Evolutionary conservation across 148 eudicot genomes (phyloP).

Genomic region (Arctostaphylos glauca): DNA sequence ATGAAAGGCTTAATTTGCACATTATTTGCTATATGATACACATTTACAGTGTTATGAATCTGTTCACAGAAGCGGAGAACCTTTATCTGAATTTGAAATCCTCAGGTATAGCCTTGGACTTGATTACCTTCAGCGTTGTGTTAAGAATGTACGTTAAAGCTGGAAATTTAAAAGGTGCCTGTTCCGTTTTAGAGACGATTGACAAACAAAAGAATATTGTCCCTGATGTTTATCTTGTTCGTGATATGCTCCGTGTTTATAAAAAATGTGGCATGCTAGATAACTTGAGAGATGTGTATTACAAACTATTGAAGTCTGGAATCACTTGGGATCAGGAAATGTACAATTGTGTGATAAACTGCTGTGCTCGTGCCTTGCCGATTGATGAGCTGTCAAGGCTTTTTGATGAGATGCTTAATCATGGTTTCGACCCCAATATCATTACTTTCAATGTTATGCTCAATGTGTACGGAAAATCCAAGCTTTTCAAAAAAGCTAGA

Average conservation of each 20-base stretch:
- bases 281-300: conserved; percentile 63
- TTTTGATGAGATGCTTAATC: conserved; percentile 85
- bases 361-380: conserved; percentile 88
- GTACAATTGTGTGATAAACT: conserved; percentile 87
- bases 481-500: conserved; percentile 69
- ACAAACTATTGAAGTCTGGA: conserved; percentile 61
- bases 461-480: conserved; percentile 75
- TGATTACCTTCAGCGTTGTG: conserved; percentile 69
- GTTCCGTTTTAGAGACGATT: conserved; percentile 61
- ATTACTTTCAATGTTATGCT: conserved; percentile 82
- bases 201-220: conserved; percentile 55
- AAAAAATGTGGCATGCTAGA: conserved; percentile 58
- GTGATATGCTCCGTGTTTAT: conserved; percentile 88
- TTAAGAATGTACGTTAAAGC: conserved; percentile 85
- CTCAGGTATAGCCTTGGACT: conserved; percentile 59
- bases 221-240: conserved; percentile 74
- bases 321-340: conserved; percentile 83
- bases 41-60: conserved; percentile 64
- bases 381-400: conserved; percentile 85
- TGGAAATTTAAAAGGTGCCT: conserved; percentile 59
- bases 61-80: conserved; percentile 62
- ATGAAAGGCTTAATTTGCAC: conserved; percentile 63
- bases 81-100: conserved; percentile 51
- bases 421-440: conserved; percentile 66
- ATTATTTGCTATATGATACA: conserved; percentile 83